Conservation (phyloP, 129 eudicot genomes). For the Heracleum sosnowskyi region DNA sequence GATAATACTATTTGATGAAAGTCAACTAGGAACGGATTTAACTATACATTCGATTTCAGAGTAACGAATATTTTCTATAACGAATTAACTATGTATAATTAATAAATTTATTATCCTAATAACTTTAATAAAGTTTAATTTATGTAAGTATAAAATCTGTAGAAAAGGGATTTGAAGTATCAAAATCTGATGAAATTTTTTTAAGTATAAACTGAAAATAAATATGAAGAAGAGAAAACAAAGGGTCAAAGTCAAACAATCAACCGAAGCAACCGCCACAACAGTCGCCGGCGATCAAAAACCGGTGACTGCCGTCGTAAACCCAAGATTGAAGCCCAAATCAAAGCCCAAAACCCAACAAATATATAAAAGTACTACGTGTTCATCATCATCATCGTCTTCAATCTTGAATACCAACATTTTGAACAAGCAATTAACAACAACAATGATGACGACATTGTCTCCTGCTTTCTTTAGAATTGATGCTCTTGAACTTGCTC, state of each 20-base stretch:
- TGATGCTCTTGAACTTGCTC: slow-evolving; percentile 95
- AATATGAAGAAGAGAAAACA: not conserved
- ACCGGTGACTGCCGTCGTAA: not conserved
- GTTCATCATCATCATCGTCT: not conserved
- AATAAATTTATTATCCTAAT: too few relatives aligned
- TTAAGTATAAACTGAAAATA: not conserved
- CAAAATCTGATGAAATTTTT: too few relatives aligned
- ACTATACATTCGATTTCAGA: too few relatives aligned
- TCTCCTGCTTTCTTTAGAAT: slow-evolving; percentile 57
- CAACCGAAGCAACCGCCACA: not conserved
- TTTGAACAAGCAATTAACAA: not conserved
- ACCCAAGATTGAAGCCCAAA: not conserved
- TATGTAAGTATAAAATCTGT: too few relatives aligned
- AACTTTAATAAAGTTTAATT: too few relatives aligned
- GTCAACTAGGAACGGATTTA: too few relatives aligned
- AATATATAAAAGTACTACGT: not conserved
- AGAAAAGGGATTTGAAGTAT: too few relatives aligned
- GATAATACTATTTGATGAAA: too few relatives aligned
- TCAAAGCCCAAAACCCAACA: not conserved
- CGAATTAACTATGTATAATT: too few relatives aligned
- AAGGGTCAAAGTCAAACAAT: not conserved
- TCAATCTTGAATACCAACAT: not conserved
- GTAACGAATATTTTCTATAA: too few relatives aligned
- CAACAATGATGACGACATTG: slow-evolving; percentile 10
- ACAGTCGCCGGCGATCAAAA: not conserved